A percentile compares a stretch with the other conserved stretches of the same genome.
These are phyloP conservation scores for Arthroderma sp. DNA, from an alignment of 2,329 filamentous ascomycete species.

Conservation along the genomic window DNA sequence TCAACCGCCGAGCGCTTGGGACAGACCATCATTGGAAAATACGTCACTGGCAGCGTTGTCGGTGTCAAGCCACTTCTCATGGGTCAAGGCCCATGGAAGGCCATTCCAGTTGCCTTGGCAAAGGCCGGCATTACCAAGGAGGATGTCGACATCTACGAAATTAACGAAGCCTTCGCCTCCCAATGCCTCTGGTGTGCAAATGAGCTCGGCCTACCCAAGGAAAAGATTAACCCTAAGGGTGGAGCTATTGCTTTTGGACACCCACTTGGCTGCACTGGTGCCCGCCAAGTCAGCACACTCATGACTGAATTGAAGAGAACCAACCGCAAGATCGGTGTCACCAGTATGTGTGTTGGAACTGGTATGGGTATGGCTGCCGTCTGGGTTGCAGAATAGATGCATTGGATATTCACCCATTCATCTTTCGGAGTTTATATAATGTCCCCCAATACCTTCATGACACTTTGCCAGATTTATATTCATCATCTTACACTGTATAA, in stretches of 20 bases:
- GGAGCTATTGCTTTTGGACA: slow-evolving; percentile 94
- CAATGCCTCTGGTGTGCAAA: slow-evolving; percentile 91
- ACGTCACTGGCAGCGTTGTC: slow-evolving; percentile 68
- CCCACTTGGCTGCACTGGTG: slow-evolving; percentile 86
- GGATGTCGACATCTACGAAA: slow-evolving; percentile 94
- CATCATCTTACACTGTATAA: no score
- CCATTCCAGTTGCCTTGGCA: slow-evolving; percentile 81
- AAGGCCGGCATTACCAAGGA: slow-evolving; percentile 76
- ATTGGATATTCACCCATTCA: neutral
- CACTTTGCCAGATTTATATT: no score
- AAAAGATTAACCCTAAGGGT: slow-evolving; percentile 95
- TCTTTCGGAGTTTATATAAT: no score
- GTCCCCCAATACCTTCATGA: no score
- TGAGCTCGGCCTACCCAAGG: slow-evolving; percentile 64
- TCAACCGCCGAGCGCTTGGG: slow-evolving; percentile 77
- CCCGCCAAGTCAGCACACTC: slow-evolving; percentile 82
- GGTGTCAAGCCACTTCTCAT: slow-evolving; percentile 89
- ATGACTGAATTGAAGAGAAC: slow-evolving; percentile 80
- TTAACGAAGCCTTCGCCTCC: slow-evolving; percentile 96
- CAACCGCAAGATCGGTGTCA: slow-evolving; percentile 74
- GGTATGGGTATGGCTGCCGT: slow-evolving; percentile 97
- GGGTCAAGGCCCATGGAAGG: slow-evolving; percentile 91
- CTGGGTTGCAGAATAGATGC: slow-evolving; percentile 75
- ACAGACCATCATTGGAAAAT: slow-evolving; percentile 85
- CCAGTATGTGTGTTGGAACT: slow-evolving; percentile 92